Evolutionary conservation across 2,329 filamentous ascomycete species (phyloP), one percentile per base, ranked within the genome.

Genomic region (Aureobasidium musti): DNA sequence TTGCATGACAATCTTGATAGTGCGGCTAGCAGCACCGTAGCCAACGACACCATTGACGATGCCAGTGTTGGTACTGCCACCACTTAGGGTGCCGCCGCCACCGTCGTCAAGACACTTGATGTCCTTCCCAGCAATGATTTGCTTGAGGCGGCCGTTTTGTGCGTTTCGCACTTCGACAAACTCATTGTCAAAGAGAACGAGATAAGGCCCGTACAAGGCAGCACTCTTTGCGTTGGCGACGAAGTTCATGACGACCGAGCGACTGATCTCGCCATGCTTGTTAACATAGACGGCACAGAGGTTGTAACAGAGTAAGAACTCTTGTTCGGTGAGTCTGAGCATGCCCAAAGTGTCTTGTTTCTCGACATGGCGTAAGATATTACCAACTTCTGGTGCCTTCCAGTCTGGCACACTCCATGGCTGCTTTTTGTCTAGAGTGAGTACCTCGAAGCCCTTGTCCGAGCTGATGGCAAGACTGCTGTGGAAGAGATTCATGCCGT

Each of bases 221-320:
- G 93, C 93, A 14, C 88, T 87, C 69, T 89, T 89, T 1, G 95
- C 95, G 73, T 90, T 94, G 71, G 95, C 95, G n/a, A 96, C 95
- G 77, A 98, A 99, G 76, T 98, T 92, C 92, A 99, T 97, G 74
- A 98, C 93, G 67, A 98, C 91, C 33, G 90, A 92, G 53, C 96
- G 90, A 45, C 89, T 94, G 33, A 99, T 92, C 69, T 99, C 95
- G 71, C 95, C 95, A 77, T 98, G 92, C 79, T 98, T 97, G 82
- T 99, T 96, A 75, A 98, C 91, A 74, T 98, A 99, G 10, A 99
- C 93, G 21, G 93, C 95, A 72, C 94, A 98, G 77, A 97, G 92
- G 78, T 96, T 91, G 77, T 98, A 99, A 43, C 91, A 91, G 57
- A 97, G 87, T 30, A 99, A 82, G 79, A 98, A 99, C 63, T 83